Evolutionary conservation across 441 rosid genomes (phyloP).

Genomic region (Adansonia madagascariensis): DNA sequence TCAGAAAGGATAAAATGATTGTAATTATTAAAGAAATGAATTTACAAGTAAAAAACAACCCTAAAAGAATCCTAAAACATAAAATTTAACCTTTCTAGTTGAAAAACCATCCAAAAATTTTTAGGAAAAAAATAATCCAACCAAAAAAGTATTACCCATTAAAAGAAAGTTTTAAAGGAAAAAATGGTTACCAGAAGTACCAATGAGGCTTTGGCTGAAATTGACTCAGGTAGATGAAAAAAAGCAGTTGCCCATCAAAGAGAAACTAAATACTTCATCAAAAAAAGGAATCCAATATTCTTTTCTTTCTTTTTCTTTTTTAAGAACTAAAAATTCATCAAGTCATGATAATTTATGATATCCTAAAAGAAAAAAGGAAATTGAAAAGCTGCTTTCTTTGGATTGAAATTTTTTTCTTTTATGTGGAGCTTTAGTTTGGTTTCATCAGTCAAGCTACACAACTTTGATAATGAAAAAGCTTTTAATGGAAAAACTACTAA

Average conservation of each 20-base stretch:
- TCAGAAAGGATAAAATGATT: not conserved
- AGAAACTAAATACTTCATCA: not conserved
- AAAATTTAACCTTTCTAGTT: too few relatives aligned
- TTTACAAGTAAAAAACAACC: not conserved
- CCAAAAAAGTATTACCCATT: not conserved
- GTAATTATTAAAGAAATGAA: not conserved
- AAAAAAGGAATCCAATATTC: too few relatives aligned
- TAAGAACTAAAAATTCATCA: not conserved
- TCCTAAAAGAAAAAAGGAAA: not conserved
- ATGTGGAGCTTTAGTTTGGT: not conserved
- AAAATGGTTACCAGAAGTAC: constrained; percentile 57
- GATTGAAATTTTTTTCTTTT: not conserved
- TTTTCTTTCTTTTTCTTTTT: not conserved
- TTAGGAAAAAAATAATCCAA: constrained; percentile 13
- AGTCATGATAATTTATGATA: not conserved
- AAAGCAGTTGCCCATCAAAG: constrained; percentile 77
- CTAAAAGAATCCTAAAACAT: not conserved
- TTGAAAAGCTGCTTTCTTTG: not conserved
- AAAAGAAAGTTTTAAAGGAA: not conserved
- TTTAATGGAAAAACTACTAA: not conserved
- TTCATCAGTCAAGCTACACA: not conserved
- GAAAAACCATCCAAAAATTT: constrained; percentile 17
- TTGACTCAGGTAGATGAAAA: constrained; percentile 67
- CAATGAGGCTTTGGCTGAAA: constrained; percentile 50
- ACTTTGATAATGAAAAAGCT: not conserved